Evolutionary conservation across 192 early-diverging fungal species (phyloP), one percentile per base, ranked within the genome.

Genomic region (Mycoemilia scoparia): DNA sequence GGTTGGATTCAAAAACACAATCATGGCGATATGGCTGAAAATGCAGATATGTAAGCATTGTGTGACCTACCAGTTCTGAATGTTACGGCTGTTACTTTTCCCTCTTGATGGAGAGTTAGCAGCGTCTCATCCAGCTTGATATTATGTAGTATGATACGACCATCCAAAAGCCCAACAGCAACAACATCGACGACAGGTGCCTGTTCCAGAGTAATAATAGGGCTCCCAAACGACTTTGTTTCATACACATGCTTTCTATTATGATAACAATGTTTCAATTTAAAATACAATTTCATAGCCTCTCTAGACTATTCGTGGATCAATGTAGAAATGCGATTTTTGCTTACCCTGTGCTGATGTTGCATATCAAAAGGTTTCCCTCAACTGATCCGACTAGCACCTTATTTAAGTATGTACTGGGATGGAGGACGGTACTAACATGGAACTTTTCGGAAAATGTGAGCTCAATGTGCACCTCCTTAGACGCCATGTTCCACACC

Each of bases 341-440:
- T 54, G 66, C 68, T 64, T 49, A 16, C 70, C 78, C 31, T 63
- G 59, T n/a, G n/a, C n/a, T n/a, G 46, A 96, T 73, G 55, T 99
- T 99, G 86, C 86, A 99, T 38, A 99, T 65, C 60, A 89, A 82
- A 74, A 99, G 66, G 1, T 62, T 51, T 21, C 88, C 91, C 48
- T 96, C 72, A 9, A 64, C 69, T 45, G 81, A 84, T 16, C 70
- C 84, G 10, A 96, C 50, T 3, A 96, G 60, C 5, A 99, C 64
- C 55, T 99, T 99, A 70, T 99, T 96, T 21, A 99, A 52, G 65
- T 96, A 99, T 2, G 95, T 95, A 64, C 73, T 81, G 15, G 95
- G 95, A 40, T 99, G 95, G 26, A 96, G 58, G 7, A 92, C 43
- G 0, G 66, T 39, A 5, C 88, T 78, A 5, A 76, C 60, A 17